Percentiles rank a stretch among this genome's conserved stretches.
Conservation (phyloP, 2,329 filamentous ascomycete species). For the Colletotrichum sp. region DNA sequence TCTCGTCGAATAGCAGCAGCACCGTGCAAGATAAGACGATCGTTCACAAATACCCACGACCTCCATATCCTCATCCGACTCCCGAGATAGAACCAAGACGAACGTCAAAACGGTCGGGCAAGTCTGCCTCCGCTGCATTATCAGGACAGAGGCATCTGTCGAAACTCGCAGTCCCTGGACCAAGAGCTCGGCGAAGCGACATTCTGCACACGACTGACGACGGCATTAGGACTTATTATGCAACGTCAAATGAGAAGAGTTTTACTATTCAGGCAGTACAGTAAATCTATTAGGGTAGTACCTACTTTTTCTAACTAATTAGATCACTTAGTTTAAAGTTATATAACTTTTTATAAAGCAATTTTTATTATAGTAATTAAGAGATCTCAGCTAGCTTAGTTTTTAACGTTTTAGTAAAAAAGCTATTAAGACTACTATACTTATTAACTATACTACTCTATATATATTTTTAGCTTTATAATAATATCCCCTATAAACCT, state of each 20-base stretch:
- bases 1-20: background rate
- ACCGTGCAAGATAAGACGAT: background rate
- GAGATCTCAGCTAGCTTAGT: too few species aligned
- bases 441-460: too few species aligned
- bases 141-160: too few species aligned
- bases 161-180: background rate
- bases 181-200: background rate
- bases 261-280: too few species aligned
- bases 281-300: too few species aligned
- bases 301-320: too few species aligned
- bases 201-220: background rate
- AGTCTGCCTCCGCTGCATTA: background rate
- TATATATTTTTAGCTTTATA: too few species aligned
- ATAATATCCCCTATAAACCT: background rate
- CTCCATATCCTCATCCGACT: background rate
- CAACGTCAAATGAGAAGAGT: background rate
- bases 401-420: too few species aligned
- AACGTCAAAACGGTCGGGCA: background rate
- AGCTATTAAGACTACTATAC: too few species aligned
- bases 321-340: too few species aligned
- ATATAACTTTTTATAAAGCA: too few species aligned
- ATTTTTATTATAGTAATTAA: background rate
- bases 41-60: background rate
- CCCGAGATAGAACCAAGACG: background rate
- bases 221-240: background rate